phyloP scores from a whole-genome alignment of 2,329 filamentous ascomycete genomes.

The Geosmithia putterillii region DNA sequence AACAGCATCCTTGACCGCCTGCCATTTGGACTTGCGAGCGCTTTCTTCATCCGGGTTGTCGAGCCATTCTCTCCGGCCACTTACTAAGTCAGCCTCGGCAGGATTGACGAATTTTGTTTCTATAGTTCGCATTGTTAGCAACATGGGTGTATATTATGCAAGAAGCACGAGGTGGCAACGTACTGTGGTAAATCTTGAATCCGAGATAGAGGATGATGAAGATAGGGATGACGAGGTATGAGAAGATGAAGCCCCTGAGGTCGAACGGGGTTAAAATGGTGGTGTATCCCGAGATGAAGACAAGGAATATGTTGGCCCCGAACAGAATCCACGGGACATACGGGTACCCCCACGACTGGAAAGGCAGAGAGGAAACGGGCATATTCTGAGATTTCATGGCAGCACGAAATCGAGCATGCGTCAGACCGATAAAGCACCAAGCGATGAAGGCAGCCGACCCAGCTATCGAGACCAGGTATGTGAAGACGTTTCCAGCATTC shows the following conservation, averaged over 20 bases:
- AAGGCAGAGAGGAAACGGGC: neutral
- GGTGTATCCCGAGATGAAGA: slow-evolving; percentile 5
- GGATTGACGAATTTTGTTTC: slow-evolving; percentile 2
- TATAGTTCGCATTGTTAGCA: neutral
- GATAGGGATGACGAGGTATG: slow-evolving; percentile 5
- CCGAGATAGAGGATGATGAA: slow-evolving; percentile 4
- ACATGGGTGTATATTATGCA: neutral
- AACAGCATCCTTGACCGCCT: neutral
- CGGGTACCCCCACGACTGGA: slow-evolving; percentile 2
- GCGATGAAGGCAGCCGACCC: slow-evolving; percentile 1
- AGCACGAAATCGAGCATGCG: neutral
- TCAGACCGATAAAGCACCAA: neutral
- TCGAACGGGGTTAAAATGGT: slow-evolving; percentile 4
- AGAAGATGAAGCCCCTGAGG: slow-evolving; percentile 5
- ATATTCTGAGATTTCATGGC: slow-evolving; percentile 35
- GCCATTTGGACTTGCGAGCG: neutral
- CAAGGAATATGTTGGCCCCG: slow-evolving; percentile 4
- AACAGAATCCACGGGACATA: slow-evolving; percentile 5
- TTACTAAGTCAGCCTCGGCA: slow-evolving; percentile 3
- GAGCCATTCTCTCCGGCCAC: slow-evolving; percentile 5
- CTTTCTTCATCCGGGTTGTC: slow-evolving; percentile 2
- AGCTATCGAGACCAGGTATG: slow-evolving; percentile 1
- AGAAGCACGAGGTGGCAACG: neutral
- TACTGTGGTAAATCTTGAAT: slow-evolving; percentile 5
- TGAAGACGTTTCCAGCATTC: slow-evolving; percentile 4